Evolutionary conservation across 345 rosid genomes (phyloP).

Genomic region (Eucalyptus sideroxylon): DNA sequence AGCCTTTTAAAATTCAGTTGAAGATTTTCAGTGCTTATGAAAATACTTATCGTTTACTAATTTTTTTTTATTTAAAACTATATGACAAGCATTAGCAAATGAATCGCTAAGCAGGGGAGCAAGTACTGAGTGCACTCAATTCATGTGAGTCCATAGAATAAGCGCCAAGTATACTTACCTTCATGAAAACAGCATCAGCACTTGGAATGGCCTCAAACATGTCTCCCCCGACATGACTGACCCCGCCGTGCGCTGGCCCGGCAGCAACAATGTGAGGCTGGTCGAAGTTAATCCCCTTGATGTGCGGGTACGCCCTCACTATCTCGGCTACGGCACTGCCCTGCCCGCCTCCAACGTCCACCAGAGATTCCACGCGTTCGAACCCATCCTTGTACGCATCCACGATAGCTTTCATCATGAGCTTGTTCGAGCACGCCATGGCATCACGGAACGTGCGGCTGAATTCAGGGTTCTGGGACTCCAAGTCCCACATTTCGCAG

Average conservation of each 20-base stretch:
- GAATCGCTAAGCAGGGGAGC: neutral
- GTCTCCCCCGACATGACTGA: conserved; percentile 5
- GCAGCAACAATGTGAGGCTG: neutral
- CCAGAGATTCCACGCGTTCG: neutral
- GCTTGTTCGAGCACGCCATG: neutral
- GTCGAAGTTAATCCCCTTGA: conserved; percentile 9
- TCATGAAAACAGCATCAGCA: conserved; percentile 3
- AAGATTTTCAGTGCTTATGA: neutral
- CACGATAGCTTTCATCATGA: neutral
- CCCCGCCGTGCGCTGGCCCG: neutral
- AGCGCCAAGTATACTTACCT: neutral
- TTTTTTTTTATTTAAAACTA: no score
- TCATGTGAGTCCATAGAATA: neutral
- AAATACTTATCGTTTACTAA: neutral
- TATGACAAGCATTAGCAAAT: neutral
- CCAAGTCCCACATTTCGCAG: neutral
- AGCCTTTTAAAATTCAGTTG: neutral
- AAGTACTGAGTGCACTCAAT: neutral
- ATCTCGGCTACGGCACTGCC: neutral
- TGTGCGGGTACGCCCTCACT: neutral
- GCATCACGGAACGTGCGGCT: neutral
- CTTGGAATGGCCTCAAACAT: conserved; percentile 5
- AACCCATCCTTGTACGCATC: neutral
- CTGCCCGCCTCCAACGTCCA: conserved; percentile 10
- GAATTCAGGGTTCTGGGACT: neutral